phyloP scores from a whole-genome alignment of 495 filamentous ascomycete genomes.

The Hypoxylon crocopeplum region DNA sequence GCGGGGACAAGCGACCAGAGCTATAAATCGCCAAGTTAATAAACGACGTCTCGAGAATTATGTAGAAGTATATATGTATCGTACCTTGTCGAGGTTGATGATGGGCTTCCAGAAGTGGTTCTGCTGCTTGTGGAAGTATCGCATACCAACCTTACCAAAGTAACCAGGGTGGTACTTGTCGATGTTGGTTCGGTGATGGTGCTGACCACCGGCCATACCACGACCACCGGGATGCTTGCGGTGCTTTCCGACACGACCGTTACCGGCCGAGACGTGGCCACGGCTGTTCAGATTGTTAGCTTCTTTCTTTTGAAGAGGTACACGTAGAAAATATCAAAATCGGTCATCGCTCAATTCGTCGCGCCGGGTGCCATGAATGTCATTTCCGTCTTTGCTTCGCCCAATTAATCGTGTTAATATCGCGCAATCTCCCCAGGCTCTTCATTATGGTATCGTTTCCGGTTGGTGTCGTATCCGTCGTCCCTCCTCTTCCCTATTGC shows the following conservation, averaged over 20 bases:
- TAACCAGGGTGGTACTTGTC: constrained; percentile 75
- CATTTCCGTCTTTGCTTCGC: background rate
- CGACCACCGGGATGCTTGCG: constrained; percentile 93
- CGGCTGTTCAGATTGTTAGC: constrained; percentile 63
- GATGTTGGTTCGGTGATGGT: constrained; percentile 94
- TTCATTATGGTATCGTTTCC: background rate
- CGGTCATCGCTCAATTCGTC: constrained; percentile 15
- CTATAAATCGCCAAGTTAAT: constrained; percentile 55
- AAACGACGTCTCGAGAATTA: constrained; percentile 45
- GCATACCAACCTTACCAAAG: constrained; percentile 98
- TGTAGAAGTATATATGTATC: constrained; percentile 1
- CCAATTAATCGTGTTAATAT: background rate
- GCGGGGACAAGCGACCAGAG: constrained; percentile 83
- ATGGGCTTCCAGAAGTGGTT: constrained; percentile 93
- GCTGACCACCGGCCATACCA: constrained; percentile 95
- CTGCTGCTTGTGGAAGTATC: constrained; percentile 89
- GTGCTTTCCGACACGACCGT: constrained; percentile 93
- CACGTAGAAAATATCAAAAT: constrained; percentile 1
- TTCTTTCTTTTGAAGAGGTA: constrained; percentile 8
- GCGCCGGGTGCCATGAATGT: constrained; percentile 20
- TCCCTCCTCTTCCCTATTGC: constrained; percentile 13
- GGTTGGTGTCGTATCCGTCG: background rate
- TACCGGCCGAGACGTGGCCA: constrained; percentile 92
- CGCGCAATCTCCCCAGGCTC: background rate
- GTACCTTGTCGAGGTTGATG: constrained; percentile 90